Base-by-base conservation (phyloP, 2,329 filamentous ascomycete genomes). In the Trichophyton schoenleinii region DNA sequence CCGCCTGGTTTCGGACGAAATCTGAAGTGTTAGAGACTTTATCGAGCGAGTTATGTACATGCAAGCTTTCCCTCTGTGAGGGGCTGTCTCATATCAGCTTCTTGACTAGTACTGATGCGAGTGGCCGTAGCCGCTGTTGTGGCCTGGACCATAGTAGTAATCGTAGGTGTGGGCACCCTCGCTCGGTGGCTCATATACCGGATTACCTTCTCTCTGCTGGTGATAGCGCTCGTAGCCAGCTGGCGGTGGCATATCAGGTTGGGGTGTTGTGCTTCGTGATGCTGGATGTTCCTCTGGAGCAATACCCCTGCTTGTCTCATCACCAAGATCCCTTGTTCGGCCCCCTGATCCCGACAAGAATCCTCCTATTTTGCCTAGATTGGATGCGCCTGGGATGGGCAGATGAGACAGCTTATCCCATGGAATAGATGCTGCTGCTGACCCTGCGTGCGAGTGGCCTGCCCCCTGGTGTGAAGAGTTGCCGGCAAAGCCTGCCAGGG, bases 351-450 rank as follows among this genome's bases (percentile, higher is more conserved):
- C 57, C 58, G 65, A 66, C 2, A 72, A 70, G 52, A 73, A 67
- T 5, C 67, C 70, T 46, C 68, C 69, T 6, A 73, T 64, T 58
- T 74, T 75, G 57, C 67, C 68, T 22, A 75, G 44, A 11, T 72
- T 73, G 4, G 72, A 74, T 41, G 75, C 70, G 6, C 74, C 74
- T 1, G 71, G 71, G 52, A 74, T 74, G 25, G 70, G 70, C 8
- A 74, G 67, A 42, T 66, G 68, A 42, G 68, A 69, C n/a, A 73
- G 62, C 44, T 71, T 67, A 20, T 69, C 68, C 66, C 69, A 71
- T 3, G 70, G 70, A 20, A 66, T 68, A 41, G 63, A 71, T 61
- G 58, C 70, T 57, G 66, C 66, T 2, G 69, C 66, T 6, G 53
- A 25, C 34, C 53, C 53, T 22, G 46, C 22, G 9, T 22, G 34